Evolutionary conservation across 352 stramenopile species (phyloP), one percentile per base, ranked within the genome.

Genomic region (Phytophthora crassamura): DNA sequence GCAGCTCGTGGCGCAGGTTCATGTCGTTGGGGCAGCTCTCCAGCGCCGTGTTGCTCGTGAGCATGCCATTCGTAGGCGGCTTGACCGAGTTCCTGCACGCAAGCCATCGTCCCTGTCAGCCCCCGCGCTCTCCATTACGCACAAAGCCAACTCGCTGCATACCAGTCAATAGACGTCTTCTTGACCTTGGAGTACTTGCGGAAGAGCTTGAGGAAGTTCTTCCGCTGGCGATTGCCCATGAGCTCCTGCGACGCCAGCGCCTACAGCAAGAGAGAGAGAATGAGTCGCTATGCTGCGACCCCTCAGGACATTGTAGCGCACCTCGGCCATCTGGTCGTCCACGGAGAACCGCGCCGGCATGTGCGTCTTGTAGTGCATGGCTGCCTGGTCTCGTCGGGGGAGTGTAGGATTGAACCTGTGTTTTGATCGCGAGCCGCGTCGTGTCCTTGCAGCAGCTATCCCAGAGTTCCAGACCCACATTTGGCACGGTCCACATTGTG

Each of bases 1-100:
- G 86, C 59, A 99, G 83, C 59, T 97, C 84, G 69, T 98, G 93
- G 52, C 94, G 93, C 50, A 98, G 82, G 43, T 94, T 95, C 74
- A 93, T 91, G 66, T 98, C 90, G 51, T 95, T 93, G 12, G 93
- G 93, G 58, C 93, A 98, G 48, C 74, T 90, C 64, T 97, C 82
- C 30, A 96, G 68, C 36, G 93, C 79, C 20, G 80, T 77, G 51
- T 84, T 88, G 40, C 67, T 81, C 49, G 89, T 80, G 42, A 97
- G 63, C 70, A 97, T 84, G 46, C 83, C 74, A 0, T 71, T 75
- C 15, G 90, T 81, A 7, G 90, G 89, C 15, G 86, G 81, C 64
- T 90, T 90, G 20, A 96, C 88, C 7, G 69, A 74, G 45, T 86
- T 93, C 88, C 87, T 94, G 59, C 11, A 70, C 5, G 12, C 7